Evolutionary conservation across 2,329 filamentous ascomycete genomes (phyloP).

Genomic region (Reticulascus tulasneorum): DNA sequence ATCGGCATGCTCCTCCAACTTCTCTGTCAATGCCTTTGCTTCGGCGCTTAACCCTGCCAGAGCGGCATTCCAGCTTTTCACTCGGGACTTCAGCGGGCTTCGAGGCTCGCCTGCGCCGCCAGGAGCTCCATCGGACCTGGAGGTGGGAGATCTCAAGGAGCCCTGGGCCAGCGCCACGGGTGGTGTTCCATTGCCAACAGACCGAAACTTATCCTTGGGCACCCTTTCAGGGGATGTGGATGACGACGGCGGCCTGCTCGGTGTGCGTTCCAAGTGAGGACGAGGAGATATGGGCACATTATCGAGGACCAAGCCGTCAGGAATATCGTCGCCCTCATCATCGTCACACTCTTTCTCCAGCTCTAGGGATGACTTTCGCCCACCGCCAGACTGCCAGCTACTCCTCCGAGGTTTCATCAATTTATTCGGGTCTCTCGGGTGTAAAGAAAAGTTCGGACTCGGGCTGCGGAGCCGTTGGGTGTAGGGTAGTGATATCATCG

Average conservation of each 20-base stretch:
- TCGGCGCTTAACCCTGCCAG: conserved; percentile 67
- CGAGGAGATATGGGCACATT: conserved; percentile 81
- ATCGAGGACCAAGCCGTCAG: conserved; percentile 73
- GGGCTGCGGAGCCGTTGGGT: conserved; percentile 43
- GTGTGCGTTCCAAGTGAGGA: conserved; percentile 51
- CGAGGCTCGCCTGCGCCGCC: conserved; percentile 30
- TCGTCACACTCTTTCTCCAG: conserved; percentile 73
- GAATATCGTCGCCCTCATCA: conserved; percentile 74
- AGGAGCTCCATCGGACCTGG: conserved; percentile 43
- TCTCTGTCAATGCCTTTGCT: conserved; percentile 70
- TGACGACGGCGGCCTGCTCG: conserved; percentile 49
- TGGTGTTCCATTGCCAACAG: conserved; percentile 62
- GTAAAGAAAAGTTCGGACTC: conserved; percentile 45
- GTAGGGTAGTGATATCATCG: conserved; percentile 33
- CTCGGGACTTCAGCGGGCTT: conserved; percentile 51
- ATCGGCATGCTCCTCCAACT: conserved; percentile 73
- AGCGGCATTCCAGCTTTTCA: conserved; percentile 72
- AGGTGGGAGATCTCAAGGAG: conserved; percentile 53
- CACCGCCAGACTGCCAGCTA: conserved; percentile 66
- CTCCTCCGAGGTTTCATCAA: conserved; percentile 46
- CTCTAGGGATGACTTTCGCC: conserved; percentile 65
- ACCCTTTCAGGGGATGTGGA: conserved; percentile 50
- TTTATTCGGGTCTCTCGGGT: conserved; percentile 37
- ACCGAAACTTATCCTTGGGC: conserved; percentile 48
- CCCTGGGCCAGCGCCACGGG: conserved; percentile 55